Base-by-base conservation (phyloP, 495 filamentous ascomycete species). In the Penicillium argentinense region DNA sequence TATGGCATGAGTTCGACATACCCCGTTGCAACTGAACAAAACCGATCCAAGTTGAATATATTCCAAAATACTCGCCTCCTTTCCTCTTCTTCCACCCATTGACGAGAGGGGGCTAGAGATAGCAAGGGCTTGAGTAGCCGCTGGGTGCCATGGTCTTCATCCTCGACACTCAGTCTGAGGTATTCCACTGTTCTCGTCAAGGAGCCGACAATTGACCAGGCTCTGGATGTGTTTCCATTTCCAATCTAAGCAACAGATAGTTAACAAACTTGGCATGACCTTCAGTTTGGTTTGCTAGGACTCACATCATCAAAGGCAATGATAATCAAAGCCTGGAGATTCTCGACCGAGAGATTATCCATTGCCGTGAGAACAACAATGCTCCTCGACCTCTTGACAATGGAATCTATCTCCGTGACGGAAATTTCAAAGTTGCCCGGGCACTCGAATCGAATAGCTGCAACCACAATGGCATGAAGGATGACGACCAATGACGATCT, bases 31-130 rank as follows among this genome's bases (percentile, higher is more conserved):
- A 65, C 54, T 3, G 59, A 69, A 44, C 60, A 67, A 25, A 60
- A 77, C 14, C 67, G 61, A 47, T 82, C 77, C 18, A 79, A 67
- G 17, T 66, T 66, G 34, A 77, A 80, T 1, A 71, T 60, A 7
- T 63, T 70, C 78, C 77, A 82, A 44, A 81, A 80, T 4, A 72
- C 47, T 8, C 78, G 49, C 5, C 78, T 63, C 13, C 77, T 66
- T 50, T 79, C 76, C 57, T 82, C 77, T 7, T 73, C 52, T 39
- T 80, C 77, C 6, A 47, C 49, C 75, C 76, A 78, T 43, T 60
- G 60, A 27, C 56, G 53, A 1, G 76, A 55, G 0, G 69, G 62
- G 5, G 57, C 32, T 1, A 79, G 30, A 5, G 67, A 66, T 6
- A 60, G 64, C 16, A 62, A 46, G 1, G 66, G 44, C 9, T 59